Evolutionary conservation across 805 yeast genomes (phyloP).

Genomic region (Isabelozyma heimii): DNA sequence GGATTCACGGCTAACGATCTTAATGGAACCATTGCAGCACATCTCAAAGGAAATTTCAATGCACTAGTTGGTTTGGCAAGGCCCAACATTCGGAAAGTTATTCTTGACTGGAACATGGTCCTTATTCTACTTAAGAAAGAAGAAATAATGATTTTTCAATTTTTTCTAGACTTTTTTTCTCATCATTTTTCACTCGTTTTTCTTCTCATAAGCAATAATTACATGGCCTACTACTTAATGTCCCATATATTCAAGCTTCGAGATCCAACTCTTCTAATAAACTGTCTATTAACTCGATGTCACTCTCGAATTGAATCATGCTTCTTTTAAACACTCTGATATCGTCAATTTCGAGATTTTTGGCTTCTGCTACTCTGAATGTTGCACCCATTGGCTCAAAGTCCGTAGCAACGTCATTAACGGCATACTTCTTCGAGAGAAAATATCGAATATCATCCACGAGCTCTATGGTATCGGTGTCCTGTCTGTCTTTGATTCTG

Average conservation of each 20-base stretch:
- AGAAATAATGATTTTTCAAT: neutral
- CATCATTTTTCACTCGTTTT: neutral
- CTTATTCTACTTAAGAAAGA: neutral
- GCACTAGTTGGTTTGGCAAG: neutral
- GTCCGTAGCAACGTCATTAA: slow-evolving; percentile 22
- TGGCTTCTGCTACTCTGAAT: slow-evolving; percentile 7
- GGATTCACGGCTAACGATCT: neutral
- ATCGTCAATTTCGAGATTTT: slow-evolving; percentile 9
- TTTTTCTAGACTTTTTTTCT: neutral
- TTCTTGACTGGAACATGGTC: neutral
- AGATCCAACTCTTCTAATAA: slow-evolving; percentile 24
- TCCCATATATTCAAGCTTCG: slow-evolving; percentile 20
- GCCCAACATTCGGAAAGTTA: neutral
- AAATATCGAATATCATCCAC: slow-evolving; percentile 75
- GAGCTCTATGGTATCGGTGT: slow-evolving; percentile 76
- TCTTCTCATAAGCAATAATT: neutral
- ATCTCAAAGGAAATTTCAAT: neutral
- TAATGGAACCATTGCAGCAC: neutral
- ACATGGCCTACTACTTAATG: neutral
- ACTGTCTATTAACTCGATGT: slow-evolving; percentile 25
- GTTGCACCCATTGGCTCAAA: slow-evolving; percentile 18
- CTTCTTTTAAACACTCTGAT: slow-evolving; percentile 15
- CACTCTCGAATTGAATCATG: slow-evolving; percentile 17
- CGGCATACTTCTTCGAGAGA: slow-evolving; percentile 39
- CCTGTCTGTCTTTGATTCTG: slow-evolving; percentile 60